Evolutionary conservation across 129 eudicot species (phyloP), one percentile per base, ranked within the genome.

Genomic region (Flaveria sonorensis): DNA sequence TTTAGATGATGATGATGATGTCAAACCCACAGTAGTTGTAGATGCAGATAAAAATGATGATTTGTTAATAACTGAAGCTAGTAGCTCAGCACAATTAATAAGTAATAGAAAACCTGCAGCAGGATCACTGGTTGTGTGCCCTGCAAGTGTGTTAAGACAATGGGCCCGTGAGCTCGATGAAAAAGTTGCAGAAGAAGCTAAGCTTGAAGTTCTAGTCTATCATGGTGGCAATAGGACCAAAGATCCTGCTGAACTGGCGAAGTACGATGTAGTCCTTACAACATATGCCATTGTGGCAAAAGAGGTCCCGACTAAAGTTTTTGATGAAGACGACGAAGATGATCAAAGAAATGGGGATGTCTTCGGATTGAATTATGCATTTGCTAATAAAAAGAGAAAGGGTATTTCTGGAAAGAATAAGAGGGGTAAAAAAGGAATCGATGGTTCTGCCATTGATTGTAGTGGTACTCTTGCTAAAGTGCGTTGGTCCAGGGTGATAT

Each of bases 61-160:
- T 46, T 36, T 81, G 71, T 69, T 74, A 52, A 78, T 84, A 55
- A 81, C 97, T 40, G 71, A 83, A 74, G 79, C 77, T 7, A 90
- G 92, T 77, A 82, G 83, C 71, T 79, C 93, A 21, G 45, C 66
- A 24, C 72, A 65, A 52, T 71, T 75, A 24, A 56, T 82, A 28
- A 84, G 81, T 52, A 75, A 83, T 70, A 74, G 81, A 77, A 89
- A 91, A 85, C 96, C 97, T 0, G 64, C 83, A 18, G 98, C 97
- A n/a, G 98, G 98, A 20, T 89, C 98, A 52, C 77, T 94, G 75
- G 92, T 94, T 57, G 97, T 94, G 60, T 94, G 98, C 71, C 98
- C 98, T 12, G 98, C 98, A 39, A 94, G 96, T 84, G 96, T 94
- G 30, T 83, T 94, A 75, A 81, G 97, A 78, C 97, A 94, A 65